Conservation (phyloP, 768 basidiomycete species). For the Pulveroboletus frians region DNA sequence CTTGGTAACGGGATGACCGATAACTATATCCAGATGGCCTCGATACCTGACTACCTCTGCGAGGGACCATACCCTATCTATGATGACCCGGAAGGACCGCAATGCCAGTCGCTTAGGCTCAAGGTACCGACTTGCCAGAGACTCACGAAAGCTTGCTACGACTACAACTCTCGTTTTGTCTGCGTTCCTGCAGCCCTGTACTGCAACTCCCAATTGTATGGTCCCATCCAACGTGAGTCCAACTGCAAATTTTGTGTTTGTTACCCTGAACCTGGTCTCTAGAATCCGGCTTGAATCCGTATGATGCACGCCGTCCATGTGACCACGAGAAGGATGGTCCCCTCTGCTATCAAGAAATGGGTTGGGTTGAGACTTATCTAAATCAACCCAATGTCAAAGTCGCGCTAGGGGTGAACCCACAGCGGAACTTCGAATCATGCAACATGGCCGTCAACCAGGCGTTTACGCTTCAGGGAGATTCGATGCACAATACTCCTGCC, state of each 20-base stretch:
- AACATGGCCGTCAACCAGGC: conserved; percentile 77
- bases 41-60: conserved; percentile 79
- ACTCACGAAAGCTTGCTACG: conserved; percentile 68
- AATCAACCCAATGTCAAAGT: conserved; percentile 73
- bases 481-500: conserved; percentile 73
- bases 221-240: conserved; percentile 61
- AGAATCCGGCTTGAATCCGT: conserved; percentile 81
- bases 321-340: conserved; percentile 65
- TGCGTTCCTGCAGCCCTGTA: conserved; percentile 75
- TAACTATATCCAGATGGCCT: conserved; percentile 73
- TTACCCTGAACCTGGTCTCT: background rate
- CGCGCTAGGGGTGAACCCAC: conserved; percentile 67
- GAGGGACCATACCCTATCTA: conserved; percentile 80
- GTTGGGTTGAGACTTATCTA: conserved; percentile 86
- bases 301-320: conserved; percentile 78
- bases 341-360: conserved; percentile 75
- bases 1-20: conserved; percentile 88
- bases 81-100: conserved; percentile 59
- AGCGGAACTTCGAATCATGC: conserved; percentile 61
- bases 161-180: conserved; percentile 51
- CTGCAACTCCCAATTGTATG: conserved; percentile 71
- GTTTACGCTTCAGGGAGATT: conserved; percentile 80
- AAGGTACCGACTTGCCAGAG: conserved; percentile 74
- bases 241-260: background rate
- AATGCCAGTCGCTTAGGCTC: conserved; percentile 56